These are phyloP conservation scores for Ceratobasidium papillatum DNA, from an alignment of 1,284 basidiomycete species.

Conservation along the genomic window DNA sequence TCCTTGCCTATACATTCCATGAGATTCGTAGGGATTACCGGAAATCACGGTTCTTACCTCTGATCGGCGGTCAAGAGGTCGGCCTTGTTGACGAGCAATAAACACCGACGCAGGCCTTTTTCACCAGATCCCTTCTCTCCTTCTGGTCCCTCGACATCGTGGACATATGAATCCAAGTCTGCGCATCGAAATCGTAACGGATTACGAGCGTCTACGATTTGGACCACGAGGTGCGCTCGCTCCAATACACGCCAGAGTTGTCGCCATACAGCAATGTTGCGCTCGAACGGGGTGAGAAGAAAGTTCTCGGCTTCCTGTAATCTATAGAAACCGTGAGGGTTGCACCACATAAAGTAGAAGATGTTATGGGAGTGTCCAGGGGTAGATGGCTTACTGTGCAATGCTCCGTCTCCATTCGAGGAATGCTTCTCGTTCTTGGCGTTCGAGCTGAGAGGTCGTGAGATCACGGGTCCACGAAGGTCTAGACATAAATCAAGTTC, in stretches of 20 bases:
- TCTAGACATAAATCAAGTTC: conserved; percentile 50
- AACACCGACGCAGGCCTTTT: conserved; percentile 71
- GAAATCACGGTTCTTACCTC: conserved; percentile 61
- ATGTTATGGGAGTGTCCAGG: conserved; percentile 32
- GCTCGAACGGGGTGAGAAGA: conserved; percentile 92
- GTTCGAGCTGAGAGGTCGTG: conserved; percentile 79
- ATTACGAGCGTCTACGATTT: conserved; percentile 96
- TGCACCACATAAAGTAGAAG: not conserved
- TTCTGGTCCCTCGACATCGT: conserved; percentile 77
- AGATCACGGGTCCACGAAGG: conserved; percentile 86
- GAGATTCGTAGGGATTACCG: conserved; percentile 3
- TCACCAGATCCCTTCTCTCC: conserved; percentile 78
- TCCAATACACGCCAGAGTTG: conserved; percentile 96
- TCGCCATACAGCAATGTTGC: conserved; percentile 96
- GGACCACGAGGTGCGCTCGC: conserved; percentile 91
- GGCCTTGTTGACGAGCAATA: conserved; percentile 96
- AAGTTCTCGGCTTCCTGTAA: conserved; percentile 82
- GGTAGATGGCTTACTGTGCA: conserved; percentile 71
- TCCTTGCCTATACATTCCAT: conserved; percentile 56
- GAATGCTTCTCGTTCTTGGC: conserved; percentile 88
- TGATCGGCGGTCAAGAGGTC: conserved; percentile 91
- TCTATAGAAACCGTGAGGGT: conserved; percentile 53
- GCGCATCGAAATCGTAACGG: conserved; percentile 91
- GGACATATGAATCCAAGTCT: conserved; percentile 89
- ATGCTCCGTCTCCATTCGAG: conserved; percentile 90